Conservation (phyloP, 768 basidiomycete species). For the Suillus alpinus region DNA sequence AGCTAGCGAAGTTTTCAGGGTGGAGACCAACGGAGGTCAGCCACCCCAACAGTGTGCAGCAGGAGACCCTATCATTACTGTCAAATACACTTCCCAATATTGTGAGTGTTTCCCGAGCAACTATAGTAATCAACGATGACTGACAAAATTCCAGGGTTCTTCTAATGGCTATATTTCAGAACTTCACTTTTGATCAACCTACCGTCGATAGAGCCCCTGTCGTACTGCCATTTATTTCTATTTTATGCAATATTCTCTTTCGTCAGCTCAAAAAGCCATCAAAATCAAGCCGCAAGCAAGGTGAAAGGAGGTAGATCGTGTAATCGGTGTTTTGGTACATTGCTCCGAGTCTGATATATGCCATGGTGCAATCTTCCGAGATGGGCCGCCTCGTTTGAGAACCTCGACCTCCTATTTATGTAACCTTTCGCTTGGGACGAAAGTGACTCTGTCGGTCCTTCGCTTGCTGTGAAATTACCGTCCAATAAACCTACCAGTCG, state of each 20-base stretch:
- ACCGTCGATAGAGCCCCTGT: neutral
- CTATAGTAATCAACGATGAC: neutral
- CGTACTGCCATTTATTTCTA: neutral
- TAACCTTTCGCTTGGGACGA: neutral
- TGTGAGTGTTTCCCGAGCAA: constrained; percentile 34
- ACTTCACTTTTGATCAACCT: neutral
- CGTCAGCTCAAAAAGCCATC: neutral
- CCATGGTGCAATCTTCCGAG: neutral
- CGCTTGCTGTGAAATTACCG: neutral
- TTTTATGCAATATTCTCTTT: neutral
- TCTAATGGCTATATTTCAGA: neutral
- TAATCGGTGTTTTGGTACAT: neutral
- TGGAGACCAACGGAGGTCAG: constrained; percentile 51
- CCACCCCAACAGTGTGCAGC: constrained; percentile 49
- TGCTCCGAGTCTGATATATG: neutral
- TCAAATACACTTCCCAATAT: constrained; percentile 53
- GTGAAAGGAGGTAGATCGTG: neutral
- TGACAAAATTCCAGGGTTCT: neutral
- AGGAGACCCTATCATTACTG: constrained; percentile 40
- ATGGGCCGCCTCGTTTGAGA: neutral
- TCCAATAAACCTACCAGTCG: neutral
- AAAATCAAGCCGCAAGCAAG: neutral
- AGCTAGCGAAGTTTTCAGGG: constrained; percentile 49
- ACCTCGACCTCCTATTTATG: neutral
- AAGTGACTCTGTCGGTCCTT: neutral